Base-by-base conservation (phyloP, 495 filamentous ascomycete genomes). In the Aspergillus panamensis region DNA sequence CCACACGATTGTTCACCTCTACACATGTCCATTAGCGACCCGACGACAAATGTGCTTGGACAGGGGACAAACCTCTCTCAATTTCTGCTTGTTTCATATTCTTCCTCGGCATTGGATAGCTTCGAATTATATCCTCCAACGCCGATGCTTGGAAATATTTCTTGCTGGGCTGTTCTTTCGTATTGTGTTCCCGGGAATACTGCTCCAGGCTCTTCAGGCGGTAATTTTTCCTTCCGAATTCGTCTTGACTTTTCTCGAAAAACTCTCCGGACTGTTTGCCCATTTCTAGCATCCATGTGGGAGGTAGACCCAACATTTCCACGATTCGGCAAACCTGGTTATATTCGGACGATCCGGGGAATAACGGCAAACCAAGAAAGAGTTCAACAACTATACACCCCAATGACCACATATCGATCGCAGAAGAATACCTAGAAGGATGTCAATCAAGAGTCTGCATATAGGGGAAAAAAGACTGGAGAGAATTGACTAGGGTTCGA, bases 351-450 rank as follows among this genome's bases (percentile, higher is more conserved):
- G 94, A 97, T 3, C 95, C 95, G 4, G 95, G 94, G 76, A 99
- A 99, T 5, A 99, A 72, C 29, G 95, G 95, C 30, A 99, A 76
- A 37, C 95, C 95, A 3, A 99, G 78, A 78, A 99, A 99, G 3
- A 99, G 82, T 70, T 99, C 95, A 29, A 99, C 95, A 19, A 99
- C 95, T 57, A 99, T 99, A 71, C 95, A 99, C 29, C 95, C 95
- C 44, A 99, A 77, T 9, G 95, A 99, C 95, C 95, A 99, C 95
- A 99, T 97, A 66, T 99, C 95, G 67, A 99, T 99, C 16, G 95
- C 94, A 32, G 95, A 97, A 8, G 94, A 97, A 66, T 99, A 96
- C n/a, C 84, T 87, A 58, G 20, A 29, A 33, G 14, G 9, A 37
- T 32, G 31, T 58, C 43, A 55, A 35, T 53, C 33, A 3, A 43